Conservation (phyloP, 768 basidiomycete genomes). For the Dioszegia aurantiaca region DNA sequence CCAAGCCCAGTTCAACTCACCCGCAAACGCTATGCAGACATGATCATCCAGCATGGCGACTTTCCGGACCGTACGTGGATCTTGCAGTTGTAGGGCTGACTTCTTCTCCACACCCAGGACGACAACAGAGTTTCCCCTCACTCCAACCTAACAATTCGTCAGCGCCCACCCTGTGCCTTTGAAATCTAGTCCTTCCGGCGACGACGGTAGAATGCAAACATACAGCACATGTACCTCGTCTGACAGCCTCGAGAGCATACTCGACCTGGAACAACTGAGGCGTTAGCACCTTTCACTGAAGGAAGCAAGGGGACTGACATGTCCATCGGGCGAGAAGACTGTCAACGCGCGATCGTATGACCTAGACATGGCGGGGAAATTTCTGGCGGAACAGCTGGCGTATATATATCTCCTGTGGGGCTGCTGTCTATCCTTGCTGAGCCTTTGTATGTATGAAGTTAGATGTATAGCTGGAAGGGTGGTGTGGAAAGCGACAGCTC, state of each 20-base stretch:
- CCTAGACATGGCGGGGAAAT: conserved; percentile 58
- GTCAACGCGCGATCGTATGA: conserved; percentile 98
- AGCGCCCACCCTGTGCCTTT: conserved; percentile 1
- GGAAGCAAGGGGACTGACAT: conserved; percentile 58
- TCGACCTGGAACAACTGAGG: conserved; percentile 69
- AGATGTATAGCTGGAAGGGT: conserved; percentile 1
- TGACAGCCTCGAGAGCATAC: conserved; percentile 95
- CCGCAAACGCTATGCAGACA: conserved; percentile 93
- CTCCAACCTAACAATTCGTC: conserved; percentile 70
- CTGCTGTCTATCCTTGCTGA: background rate
- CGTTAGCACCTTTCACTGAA: conserved; percentile 15
- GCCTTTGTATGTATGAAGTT: background rate
- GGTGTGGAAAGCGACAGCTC: conserved; percentile 1
- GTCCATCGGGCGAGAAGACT: conserved; percentile 97
- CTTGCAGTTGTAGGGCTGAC: conserved; percentile 92
- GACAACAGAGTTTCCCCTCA: conserved; percentile 88
- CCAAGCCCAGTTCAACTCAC: too few species aligned
- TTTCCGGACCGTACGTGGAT: conserved; percentile 94
- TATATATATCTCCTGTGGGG: too few species aligned
- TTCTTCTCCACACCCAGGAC: conserved; percentile 99
- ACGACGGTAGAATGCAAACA: conserved; percentile 39
- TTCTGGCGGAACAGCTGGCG: background rate
- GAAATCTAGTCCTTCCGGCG: background rate
- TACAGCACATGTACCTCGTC: conserved; percentile 96
- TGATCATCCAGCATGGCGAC: conserved; percentile 99